Base-by-base conservation (phyloP, 2,329 filamentous ascomycete species). In the Xylaria arbuscula region DNA sequence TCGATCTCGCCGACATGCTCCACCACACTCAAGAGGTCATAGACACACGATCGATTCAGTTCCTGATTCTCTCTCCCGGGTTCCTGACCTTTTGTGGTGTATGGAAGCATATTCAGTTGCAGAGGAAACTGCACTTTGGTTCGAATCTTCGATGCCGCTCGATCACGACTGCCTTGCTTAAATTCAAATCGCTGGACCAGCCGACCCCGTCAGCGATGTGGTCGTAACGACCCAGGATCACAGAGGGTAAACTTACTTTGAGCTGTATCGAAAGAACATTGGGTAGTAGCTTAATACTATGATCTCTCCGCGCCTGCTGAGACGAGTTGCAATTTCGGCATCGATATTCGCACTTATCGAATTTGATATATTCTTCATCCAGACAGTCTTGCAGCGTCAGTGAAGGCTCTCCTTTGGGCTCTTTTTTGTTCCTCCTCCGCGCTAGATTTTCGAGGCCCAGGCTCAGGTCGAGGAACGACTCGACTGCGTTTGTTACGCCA, bases 1-100 rank as follows among this genome's bases (percentile, higher is more conserved):
- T 98, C 94, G 66, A 98, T 92, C 79, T 95, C 93, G 60, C 95
- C 95, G 68, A 97, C 93, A 77, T 98, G 95, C 47, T 97, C 94
- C 24, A 98, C 92, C 2, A 97, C 94, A 70, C 92, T 94, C 19
- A 94, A 87, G 0, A 98, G 87, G 73, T 97, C 93, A 78, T 98
- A 98, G 5, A 91, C 89, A 76, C 92, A 94, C 5, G 87, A 90
- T 74, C 88, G 83, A 63, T 85, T 85, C 19, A 90, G 79, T 74
- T 90, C 88, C 57, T 83, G 83, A 64, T 81, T 82, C 54, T 88
- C 82, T 72, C 83, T 85, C 6, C 75, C 76, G 67, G 88, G 85
- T 47, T 84, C 80, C 67, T 85, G 83, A 47, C 88, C 88, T 19
- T 88, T 86, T 54, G 91, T 93, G 0, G 94, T 96, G 80, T 97